Base-by-base conservation (phyloP, 495 filamentous ascomycete species). In the Lentithecium fluviatile region DNA sequence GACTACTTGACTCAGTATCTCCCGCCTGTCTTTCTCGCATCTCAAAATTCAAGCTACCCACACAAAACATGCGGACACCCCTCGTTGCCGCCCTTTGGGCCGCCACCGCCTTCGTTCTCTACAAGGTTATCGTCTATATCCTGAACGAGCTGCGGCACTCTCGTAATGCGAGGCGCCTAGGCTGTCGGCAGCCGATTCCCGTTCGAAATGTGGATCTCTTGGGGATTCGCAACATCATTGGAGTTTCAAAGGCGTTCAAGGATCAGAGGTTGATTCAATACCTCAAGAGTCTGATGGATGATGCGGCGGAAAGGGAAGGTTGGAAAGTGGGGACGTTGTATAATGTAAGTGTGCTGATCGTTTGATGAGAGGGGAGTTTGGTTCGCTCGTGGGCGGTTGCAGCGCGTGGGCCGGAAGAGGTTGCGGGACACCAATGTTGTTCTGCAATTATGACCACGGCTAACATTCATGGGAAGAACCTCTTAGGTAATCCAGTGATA, bases 211-310 rank as follows among this genome's bases (percentile, higher is more conserved):
- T n/a, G 2, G 52, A 58, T 45, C 37, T 52, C 40, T 1, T 74
- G 17, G 70, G 70, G 19, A 53, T 70, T 42, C 59, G 53, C 0
- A 47, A 51, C 26, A 40, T 72, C 7, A n/a, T 50, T 24, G 20
- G 56, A n/a, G 38, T 69, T 19, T 4, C 54, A 10, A 60, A 48
- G 19, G 63, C 70, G 0, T 63, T 69, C 58, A 63, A 67, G 38
- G 55, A 57, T 21, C 34, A 62, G n/a, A 52, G 57, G 1, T 37
- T 72, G 17, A 58, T 64, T 2, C 59, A 69, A 21, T 32, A 62
- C 43, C 19, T 72, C 17, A 20, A 66, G 29, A 48, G 65, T 1
- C 45, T 63, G 5, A 40, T 42, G 13, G 52, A 69, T 2, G 42
- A 21, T 10, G 59, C 66, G 15, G 15, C 6, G 21, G 25, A 45